Percentiles rank a stretch among this genome's conserved stretches.
Conservation (phyloP, 1,284 basidiomycete genomes). For the Grifola frondosa region DNA sequence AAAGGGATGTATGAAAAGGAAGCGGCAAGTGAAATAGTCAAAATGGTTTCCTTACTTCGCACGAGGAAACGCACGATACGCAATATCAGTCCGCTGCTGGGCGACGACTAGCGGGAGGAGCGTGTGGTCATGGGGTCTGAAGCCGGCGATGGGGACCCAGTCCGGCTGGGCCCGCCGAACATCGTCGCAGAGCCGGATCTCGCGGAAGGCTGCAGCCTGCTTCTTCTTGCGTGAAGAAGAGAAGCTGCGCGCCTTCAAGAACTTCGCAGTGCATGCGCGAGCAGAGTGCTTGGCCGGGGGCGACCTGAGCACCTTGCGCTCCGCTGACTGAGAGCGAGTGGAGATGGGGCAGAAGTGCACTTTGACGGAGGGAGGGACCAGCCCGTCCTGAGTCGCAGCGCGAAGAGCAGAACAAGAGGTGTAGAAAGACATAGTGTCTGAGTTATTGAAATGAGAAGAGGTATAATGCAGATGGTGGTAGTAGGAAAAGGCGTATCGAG, state of each 20-base stretch:
- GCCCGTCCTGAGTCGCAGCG: background rate
- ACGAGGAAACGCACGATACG: background rate
- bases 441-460: background rate
- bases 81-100: conserved; percentile 2
- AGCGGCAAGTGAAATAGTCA: background rate
- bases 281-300: background rate
- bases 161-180: too few species aligned
- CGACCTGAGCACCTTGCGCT: conserved; percentile 7
- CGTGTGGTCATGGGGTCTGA: conserved; percentile 4
- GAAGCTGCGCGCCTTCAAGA: conserved; percentile 1
- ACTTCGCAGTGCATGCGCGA: background rate
- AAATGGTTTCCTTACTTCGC: background rate
- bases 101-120: conserved; percentile 3
- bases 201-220: too few species aligned
- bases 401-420: conserved; percentile 3
- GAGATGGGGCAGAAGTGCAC: conserved; percentile 7
- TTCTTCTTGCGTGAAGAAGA: too few species aligned
- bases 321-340: conserved; percentile 2
- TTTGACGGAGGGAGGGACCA: conserved; percentile 1
- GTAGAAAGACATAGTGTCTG: conserved; percentile 1
- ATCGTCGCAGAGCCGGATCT: too few species aligned
- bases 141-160: background rate
- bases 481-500: too few species aligned
- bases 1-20: too few species aligned
- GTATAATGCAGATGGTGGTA: background rate